phyloP scores from a whole-genome alignment of 352 stramenopile genomes.

The Globisporangium recalcitrans region DNA sequence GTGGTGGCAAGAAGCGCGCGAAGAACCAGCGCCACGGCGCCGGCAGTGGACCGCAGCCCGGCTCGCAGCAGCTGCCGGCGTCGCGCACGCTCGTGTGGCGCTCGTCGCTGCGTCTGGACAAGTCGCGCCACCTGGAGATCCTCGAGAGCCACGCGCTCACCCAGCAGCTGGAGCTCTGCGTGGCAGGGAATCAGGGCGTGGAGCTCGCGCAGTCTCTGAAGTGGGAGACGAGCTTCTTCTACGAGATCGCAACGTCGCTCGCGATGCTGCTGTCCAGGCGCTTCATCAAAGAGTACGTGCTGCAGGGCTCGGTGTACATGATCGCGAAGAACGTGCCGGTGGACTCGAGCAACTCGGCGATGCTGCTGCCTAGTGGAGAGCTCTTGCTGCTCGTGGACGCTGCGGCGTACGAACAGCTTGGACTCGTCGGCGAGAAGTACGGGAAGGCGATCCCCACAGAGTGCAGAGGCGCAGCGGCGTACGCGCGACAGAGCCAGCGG shows the following conservation, averaged over 20 bases:
- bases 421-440: conserved; percentile 63
- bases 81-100: conserved; percentile 60
- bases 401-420: conserved; percentile 66
- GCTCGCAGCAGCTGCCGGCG: conserved; percentile 18
- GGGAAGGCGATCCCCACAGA: conserved; percentile 26
- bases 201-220: conserved; percentile 43
- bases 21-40: conserved; percentile 23
- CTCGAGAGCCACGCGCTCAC: conserved; percentile 45
- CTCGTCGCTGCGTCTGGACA: conserved; percentile 34
- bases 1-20: conserved; percentile 46
- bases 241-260: conserved; percentile 53
- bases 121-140: conserved; percentile 45
- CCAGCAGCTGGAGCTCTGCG: conserved; percentile 70
- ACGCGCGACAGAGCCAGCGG: conserved; percentile 32
- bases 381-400: conserved; percentile 63
- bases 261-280: conserved; percentile 46
- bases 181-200: conserved; percentile 31
- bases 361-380: conserved; percentile 60
- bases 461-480: conserved; percentile 16
- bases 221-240: conserved; percentile 83
- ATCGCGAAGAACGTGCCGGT: conserved; percentile 69
- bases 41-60: conserved; percentile 9
- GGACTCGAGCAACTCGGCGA: conserved; percentile 56
- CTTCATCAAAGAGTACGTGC: conserved; percentile 63
- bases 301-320: conserved; percentile 52